Base-by-base conservation (phyloP, 805 yeast species). In the Ogataea ramenticola region DNA sequence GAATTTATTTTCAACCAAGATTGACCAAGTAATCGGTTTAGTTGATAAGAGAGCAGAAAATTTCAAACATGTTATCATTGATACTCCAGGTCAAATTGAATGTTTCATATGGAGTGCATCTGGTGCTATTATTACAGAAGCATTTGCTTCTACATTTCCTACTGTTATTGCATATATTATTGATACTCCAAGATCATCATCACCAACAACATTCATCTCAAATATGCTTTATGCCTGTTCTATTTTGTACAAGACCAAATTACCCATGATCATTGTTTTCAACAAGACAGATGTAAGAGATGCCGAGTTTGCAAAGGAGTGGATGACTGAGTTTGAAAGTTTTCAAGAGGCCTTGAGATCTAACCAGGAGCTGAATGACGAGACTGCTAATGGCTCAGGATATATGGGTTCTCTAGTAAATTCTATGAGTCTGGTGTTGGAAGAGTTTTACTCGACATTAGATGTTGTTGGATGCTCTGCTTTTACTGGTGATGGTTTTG, bases 141-240 rank as follows among this genome's bases (percentile, higher is more conserved):
- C 97, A 0, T 86, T 93, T 67, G 99, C 98, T 1, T 84, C 96
- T 0, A 80, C 95, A 4, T 87, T 88, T 61, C 99, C 99, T 16
- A 93, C 99, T 0, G 87, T 93, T 24, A 79, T 93, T 49, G 98
- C 98, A 0, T 93, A 93, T 61, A 82, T 93, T 49, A 93, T 93
- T 24, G 99, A 93, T 60, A 93, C 99, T 1, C 99, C 99, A 41
- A 75, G 99, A 61, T 85, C 90, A 48, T 71, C 95, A 1, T 82
- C 95, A 2, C 99, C 99, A 36, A 86, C 96, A 0, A 93, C 99
- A 2, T 93, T 93, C 63, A 93, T 93, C 78, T 90, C 98, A 43
- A 93, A 93, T 63, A 93, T 93, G 99, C 75, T 93, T 30, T 93
- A 93, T 59, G 99, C 99, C 0, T 93, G 99, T 67, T 91, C 98